Evolutionary conservation across 2,329 filamentous ascomycete genomes (phyloP).

Genomic region (Venturiaceae sp.): DNA sequence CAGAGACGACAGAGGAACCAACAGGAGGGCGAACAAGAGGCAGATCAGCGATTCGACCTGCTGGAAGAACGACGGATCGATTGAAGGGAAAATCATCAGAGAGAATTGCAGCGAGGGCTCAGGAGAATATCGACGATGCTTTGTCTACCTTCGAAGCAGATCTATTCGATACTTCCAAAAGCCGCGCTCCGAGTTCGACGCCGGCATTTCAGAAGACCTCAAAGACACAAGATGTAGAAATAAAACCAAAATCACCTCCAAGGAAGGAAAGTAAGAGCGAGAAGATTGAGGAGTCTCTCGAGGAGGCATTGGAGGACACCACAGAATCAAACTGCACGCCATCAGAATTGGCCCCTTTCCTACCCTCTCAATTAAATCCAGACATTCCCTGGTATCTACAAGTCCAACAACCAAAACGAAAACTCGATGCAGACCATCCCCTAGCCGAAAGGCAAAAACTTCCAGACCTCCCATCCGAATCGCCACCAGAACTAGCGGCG

Average conservation of each 20-base stretch:
- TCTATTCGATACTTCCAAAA: neutral
- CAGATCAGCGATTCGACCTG: neutral
- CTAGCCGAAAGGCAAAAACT: constrained; percentile 45
- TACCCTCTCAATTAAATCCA: neutral
- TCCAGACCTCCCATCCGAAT: constrained; percentile 54
- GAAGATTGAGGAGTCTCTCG: neutral
- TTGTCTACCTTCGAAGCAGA: neutral
- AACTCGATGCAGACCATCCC: constrained; percentile 24
- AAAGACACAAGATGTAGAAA: neutral
- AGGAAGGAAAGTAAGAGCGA: neutral
- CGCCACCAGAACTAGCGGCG: constrained; percentile 61
- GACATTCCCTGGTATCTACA: constrained; percentile 79
- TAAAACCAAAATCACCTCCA: neutral
- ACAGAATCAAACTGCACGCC: neutral
- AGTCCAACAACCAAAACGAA: constrained; percentile 31
- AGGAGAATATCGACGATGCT: neutral
- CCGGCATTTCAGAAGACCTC: neutral
- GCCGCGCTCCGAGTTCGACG: neutral
- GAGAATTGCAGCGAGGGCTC: neutral
- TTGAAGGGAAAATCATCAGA: neutral
- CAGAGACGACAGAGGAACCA: neutral
- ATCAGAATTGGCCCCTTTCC: neutral
- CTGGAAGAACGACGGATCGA: neutral
- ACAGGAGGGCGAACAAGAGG: neutral
- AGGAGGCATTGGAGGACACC: neutral